These are phyloP conservation scores for Penicillium manginii DNA, from an alignment of 495 filamentous ascomycete species.

Conservation along the genomic window DNA sequence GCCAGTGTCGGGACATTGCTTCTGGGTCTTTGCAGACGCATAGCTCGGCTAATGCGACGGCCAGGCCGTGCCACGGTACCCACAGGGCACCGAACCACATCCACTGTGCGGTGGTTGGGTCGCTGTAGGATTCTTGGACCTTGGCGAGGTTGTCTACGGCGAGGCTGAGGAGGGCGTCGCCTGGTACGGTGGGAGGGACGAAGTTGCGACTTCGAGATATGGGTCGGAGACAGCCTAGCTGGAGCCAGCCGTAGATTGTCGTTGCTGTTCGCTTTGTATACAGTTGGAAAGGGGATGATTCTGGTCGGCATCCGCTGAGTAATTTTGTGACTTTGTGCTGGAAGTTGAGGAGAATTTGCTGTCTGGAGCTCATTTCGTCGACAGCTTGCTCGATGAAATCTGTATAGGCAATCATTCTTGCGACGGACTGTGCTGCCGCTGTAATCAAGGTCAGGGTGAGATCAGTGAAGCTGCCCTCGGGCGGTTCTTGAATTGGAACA, in stretches of 20 bases:
- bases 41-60: conserved; percentile 67
- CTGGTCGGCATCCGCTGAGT: conserved; percentile 28
- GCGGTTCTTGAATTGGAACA: conserved; percentile 19
- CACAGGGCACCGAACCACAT: conserved; percentile 45
- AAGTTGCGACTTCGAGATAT: conserved; percentile 30
- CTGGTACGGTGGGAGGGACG: conserved; percentile 30
- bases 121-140: conserved; percentile 22
- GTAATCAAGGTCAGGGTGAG: conserved; percentile 36
- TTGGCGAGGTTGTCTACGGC: conserved; percentile 36
- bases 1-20: conserved; percentile 74
- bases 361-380: conserved; percentile 28
- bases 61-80: conserved; percentile 52
- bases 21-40: conserved; percentile 64
- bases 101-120: conserved; percentile 36
- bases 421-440: conserved; percentile 28
- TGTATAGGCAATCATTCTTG: conserved; percentile 32
- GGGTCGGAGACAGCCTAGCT: conserved; percentile 38
- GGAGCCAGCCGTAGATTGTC: conserved; percentile 33
- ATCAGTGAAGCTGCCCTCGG: conserved; percentile 35
- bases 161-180: conserved; percentile 32
- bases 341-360: conserved; percentile 36
- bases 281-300: conserved; percentile 32
- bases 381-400: conserved; percentile 31
- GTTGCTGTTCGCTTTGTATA: conserved; percentile 27
- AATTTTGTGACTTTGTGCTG: conserved; percentile 27